phyloP scores from a whole-genome alignment of 768 basidiomycete species.

The Sarcomyxa edulis region DNA sequence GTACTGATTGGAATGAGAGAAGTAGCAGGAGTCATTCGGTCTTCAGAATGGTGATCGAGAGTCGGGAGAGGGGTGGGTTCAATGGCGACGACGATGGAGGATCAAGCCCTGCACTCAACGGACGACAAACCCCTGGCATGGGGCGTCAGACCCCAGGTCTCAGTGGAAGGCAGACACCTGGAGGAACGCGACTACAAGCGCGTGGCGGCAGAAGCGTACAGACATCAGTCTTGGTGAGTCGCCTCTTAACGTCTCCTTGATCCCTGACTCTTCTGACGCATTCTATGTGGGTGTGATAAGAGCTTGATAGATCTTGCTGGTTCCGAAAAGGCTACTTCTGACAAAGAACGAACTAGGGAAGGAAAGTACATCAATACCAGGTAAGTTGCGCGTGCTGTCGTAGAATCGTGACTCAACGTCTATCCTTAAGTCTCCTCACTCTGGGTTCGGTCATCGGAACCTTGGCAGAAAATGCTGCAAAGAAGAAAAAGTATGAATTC shows the following conservation, averaged over 20 bases:
- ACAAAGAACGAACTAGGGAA: conserved; percentile 93
- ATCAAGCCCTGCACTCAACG: conserved; percentile 18
- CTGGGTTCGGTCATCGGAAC: conserved; percentile 92
- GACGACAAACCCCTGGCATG: conserved; percentile 21
- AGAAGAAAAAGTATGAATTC: conserved; percentile 55
- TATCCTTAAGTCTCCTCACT: conserved; percentile 65
- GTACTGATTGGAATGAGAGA: conserved; percentile 98
- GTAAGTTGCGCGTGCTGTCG: conserved; percentile 23
- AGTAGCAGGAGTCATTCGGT: conserved; percentile 94
- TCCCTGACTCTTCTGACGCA: conserved; percentile 5
- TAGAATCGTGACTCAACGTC: conserved; percentile 5
- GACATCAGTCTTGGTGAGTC: conserved; percentile 64
- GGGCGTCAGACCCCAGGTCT: conserved; percentile 24
- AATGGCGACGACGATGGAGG: conserved; percentile 40
- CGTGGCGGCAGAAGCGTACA: conserved; percentile 77
- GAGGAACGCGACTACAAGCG: conserved; percentile 51
- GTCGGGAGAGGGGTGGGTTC: conserved; percentile 54
- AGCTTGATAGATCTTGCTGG: conserved; percentile 95
- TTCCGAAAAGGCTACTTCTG: conserved; percentile 92
- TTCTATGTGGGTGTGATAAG: conserved; percentile 32
- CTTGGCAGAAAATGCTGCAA: conserved; percentile 81
- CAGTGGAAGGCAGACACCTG: conserved; percentile 42
- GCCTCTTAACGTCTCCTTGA: conserved; percentile 1
- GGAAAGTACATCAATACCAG: conserved; percentile 96
- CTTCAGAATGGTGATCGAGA: conserved; percentile 90